phyloP scores from a whole-genome alignment of 192 early-diverging fungal genomes.

The Backusella tuberculispora region DNA sequence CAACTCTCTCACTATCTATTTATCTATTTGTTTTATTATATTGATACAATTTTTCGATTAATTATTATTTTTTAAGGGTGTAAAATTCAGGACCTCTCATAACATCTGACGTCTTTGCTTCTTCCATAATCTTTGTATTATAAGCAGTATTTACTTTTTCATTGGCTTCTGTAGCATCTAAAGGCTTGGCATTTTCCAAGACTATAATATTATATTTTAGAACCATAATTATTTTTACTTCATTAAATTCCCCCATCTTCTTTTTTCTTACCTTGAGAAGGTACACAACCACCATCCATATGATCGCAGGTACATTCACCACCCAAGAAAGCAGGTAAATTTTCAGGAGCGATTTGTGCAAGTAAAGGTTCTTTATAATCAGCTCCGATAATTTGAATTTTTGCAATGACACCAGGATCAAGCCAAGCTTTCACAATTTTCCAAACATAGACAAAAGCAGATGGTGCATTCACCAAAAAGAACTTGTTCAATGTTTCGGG shows the following conservation, averaged over 20 bases:
- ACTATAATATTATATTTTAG: no score
- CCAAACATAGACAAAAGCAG: constrained; percentile 85
- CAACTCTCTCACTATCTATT: background rate
- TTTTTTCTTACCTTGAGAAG: constrained; percentile 43
- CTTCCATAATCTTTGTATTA: constrained; percentile 35
- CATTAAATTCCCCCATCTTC: no score
- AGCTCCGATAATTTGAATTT: constrained; percentile 68
- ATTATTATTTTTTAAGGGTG: constrained; percentile 5
- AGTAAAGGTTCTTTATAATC: constrained; percentile 62
- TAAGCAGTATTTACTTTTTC: constrained; percentile 34
- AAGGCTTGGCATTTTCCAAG: constrained; percentile 28
- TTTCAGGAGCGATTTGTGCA: constrained; percentile 66
- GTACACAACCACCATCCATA: constrained; percentile 69
- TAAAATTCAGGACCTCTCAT: constrained; percentile 17
- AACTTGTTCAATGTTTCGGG: constrained; percentile 93
- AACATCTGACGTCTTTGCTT: constrained; percentile 22
- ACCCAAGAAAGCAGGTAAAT: constrained; percentile 72
- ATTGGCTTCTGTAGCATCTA: constrained; percentile 24
- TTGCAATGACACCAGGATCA: constrained; percentile 73
- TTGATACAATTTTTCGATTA: constrained; percentile 14
- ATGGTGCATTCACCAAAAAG: constrained; percentile 93
- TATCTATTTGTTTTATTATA: background rate
- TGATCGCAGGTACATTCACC: constrained; percentile 74
- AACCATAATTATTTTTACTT: no score
- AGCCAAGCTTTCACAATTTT: constrained; percentile 77